These are phyloP conservation scores for Phytophthora quininea DNA, from an alignment of 352 stramenopile genomes.

Conservation along the genomic window DNA sequence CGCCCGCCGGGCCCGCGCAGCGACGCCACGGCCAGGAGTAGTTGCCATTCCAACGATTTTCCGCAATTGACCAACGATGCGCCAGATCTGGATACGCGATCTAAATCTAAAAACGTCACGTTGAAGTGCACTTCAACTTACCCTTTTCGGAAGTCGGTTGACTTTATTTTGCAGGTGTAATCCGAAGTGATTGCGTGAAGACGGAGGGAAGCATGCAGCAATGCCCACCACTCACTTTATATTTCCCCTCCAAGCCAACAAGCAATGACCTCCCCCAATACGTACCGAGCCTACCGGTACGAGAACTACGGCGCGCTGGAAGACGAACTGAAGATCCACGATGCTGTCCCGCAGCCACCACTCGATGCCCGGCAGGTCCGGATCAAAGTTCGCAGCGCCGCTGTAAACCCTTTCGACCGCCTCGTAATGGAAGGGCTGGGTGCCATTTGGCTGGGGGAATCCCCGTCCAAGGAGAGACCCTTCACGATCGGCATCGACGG, in stretches of 20 bases:
- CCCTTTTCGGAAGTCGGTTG: not conserved
- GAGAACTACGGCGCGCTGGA: conserved; percentile 27
- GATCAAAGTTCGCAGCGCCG: conserved; percentile 57
- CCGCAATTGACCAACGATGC: not conserved
- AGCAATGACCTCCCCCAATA: conserved; percentile 18
- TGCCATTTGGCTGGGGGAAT: conserved; percentile 14
- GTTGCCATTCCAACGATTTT: not conserved
- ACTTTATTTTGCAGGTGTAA: not conserved
- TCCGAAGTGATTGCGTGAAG: not conserved
- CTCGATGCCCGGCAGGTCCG: conserved; percentile 40
- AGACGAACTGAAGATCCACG: conserved; percentile 24
- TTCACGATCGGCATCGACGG: conserved; percentile 44
- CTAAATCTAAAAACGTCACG: not conserved
- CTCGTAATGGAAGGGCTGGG: conserved; percentile 43
- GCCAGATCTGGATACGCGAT: not conserved
- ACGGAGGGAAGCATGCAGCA: not conserved
- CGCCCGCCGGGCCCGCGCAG: not conserved
- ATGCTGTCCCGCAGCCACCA: not conserved
- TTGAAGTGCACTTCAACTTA: not conserved
- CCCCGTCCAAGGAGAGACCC: conserved; percentile 26
- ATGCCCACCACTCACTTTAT: not conserved
- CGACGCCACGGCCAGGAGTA: not conserved
- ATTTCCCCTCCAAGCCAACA: not conserved
- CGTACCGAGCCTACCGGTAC: conserved; percentile 33
- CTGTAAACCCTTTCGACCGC: conserved; percentile 70